Evolutionary conservation across 768 basidiomycete species (phyloP), one percentile per base, ranked within the genome.

Genomic region (Boletus fagicola): DNA sequence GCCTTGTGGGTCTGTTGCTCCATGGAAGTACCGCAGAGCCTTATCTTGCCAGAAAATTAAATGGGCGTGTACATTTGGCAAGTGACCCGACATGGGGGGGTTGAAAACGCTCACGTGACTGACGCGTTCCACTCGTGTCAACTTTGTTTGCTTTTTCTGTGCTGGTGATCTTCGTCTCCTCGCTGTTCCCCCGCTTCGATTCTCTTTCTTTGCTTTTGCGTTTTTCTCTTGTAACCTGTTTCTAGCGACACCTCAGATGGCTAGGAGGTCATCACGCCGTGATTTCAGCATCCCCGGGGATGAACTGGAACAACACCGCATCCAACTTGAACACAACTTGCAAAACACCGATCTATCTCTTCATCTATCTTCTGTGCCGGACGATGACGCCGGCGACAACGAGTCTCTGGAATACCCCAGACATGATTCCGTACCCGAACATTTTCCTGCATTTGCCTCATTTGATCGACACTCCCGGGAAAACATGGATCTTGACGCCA

Each of bases 1-100:
- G 88, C 77, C 72, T 95, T 95, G 74, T 96, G 92, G 30, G 81
- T 81, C 66, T 83, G 82, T 53, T 88, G 83, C 59, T 89, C 88
- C 88, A 90, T 89, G 57, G 13, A 16, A 10, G 22, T 31, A 35
- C 1, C 1, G 0, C 33, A 24, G 38, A 13, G 46, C 9, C 45
- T 13, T 22, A 42, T 15, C 36, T 6, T 2, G 11, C 40, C 22
- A 8, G 50, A 56, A 61, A 57, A n/a, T n/a, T n/a, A n/a, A n/a
- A 47, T 39, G 1, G 8, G 22, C 9, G 18, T 6, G 50, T 49
- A 45, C 46, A 66, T 68, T 44, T 47, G 56, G 61, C 0, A 64
- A 59, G 55, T 36, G 49, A 68, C 68, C 68, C 58, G 0, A 1
- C 15, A 7, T 13, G 4, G 56, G 28, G 60, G 56, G 64, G 62